Conservation (phyloP, 2,329 filamentous ascomycete species). For the Aspergillus brunneoviolaceus region DNA sequence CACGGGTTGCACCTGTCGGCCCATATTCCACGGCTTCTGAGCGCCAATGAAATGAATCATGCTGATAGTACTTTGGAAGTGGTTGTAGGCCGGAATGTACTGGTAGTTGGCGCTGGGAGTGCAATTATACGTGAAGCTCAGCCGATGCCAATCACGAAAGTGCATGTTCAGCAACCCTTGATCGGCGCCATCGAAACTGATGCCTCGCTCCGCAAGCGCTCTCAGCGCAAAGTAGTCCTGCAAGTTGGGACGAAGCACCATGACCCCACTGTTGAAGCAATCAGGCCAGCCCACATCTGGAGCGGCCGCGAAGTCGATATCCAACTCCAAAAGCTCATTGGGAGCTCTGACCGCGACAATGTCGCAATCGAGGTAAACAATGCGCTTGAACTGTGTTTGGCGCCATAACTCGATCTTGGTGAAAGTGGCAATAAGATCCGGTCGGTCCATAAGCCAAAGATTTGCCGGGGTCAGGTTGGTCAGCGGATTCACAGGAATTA, state of each 20-base stretch:
- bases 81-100: slow-evolving; percentile 89
- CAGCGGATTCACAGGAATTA: slow-evolving; percentile 80
- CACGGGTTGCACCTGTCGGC: slow-evolving; percentile 35
- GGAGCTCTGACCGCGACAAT: slow-evolving; percentile 86
- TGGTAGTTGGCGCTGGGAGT: slow-evolving; percentile 97
- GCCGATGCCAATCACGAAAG: slow-evolving; percentile 79
- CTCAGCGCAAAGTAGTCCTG: slow-evolving; percentile 83
- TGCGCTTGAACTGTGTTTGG: slow-evolving; percentile 82
- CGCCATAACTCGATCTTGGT: slow-evolving; percentile 97
- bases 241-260: slow-evolving; percentile 84
- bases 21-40: slow-evolving; percentile 82
- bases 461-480: slow-evolving; percentile 76
- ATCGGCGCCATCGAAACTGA: slow-evolving; percentile 95
- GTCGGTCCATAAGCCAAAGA: slow-evolving; percentile 85
- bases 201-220: slow-evolving; percentile 78
- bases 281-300: slow-evolving; percentile 98
- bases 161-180: slow-evolving; percentile 95
- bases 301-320: slow-evolving; percentile 66
- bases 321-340: slow-evolving; percentile 81
- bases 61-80: slow-evolving; percentile 86
- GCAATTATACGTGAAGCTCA: slow-evolving; percentile 96
- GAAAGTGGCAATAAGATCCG: slow-evolving; percentile 87
- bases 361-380: slow-evolving; percentile 94
- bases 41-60: slow-evolving; percentile 93
- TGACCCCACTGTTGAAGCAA: slow-evolving; percentile 95